phyloP scores from a whole-genome alignment of 768 basidiomycete species.

The Mrakia hoshinonis region DNA sequence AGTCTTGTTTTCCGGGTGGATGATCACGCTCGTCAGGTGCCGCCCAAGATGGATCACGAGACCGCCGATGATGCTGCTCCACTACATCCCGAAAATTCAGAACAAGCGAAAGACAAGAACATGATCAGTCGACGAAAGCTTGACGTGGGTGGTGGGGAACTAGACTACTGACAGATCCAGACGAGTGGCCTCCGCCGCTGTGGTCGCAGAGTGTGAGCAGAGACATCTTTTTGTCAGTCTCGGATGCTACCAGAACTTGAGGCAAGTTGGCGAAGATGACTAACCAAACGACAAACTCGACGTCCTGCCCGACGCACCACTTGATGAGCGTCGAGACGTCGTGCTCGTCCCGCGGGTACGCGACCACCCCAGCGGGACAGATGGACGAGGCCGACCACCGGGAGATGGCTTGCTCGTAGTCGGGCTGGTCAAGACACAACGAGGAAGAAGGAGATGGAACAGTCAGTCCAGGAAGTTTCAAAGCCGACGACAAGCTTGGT shows the following conservation, averaged over 20 bases:
- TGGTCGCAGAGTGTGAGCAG: background rate
- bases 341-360: background rate
- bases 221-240: background rate
- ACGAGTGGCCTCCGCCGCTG: background rate
- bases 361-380: background rate
- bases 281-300: background rate
- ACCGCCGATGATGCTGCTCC: background rate
- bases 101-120: background rate
- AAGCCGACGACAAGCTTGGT: no score
- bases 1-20: background rate
- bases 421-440: background rate
- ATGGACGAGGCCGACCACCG: background rate
- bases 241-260: background rate
- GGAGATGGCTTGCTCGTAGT: conserved; percentile 3
- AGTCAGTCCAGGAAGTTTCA: background rate
- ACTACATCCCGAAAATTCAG: background rate
- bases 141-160: background rate
- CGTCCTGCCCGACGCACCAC: background rate
- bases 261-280: background rate
- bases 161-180: background rate
- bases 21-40: background rate
- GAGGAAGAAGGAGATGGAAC: no score
- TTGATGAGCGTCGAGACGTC: background rate
- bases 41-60: conserved; percentile 11
- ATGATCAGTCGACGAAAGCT: background rate